These are phyloP conservation scores for Pezicula rhizophila DNA, from an alignment of 2,329 filamentous ascomycete genomes.

Conservation along the genomic window DNA sequence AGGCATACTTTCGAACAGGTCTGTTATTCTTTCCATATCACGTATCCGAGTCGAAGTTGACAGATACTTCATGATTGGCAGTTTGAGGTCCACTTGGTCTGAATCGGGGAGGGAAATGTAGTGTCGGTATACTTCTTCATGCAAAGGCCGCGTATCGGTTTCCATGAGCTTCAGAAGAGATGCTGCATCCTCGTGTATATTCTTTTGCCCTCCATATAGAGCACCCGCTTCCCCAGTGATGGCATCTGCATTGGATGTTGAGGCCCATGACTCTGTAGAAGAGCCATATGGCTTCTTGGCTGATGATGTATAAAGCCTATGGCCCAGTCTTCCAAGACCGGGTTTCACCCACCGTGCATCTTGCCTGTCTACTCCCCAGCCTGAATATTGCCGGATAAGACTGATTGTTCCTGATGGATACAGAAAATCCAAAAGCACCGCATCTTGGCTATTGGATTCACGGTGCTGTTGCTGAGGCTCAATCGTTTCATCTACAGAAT, in stretches of 20 bases:
- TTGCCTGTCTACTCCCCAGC: constrained; percentile 19
- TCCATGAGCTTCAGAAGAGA: constrained; percentile 12
- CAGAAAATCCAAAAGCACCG: constrained; percentile 32
- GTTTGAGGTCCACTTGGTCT: constrained; percentile 16
- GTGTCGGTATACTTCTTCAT: constrained; percentile 36
- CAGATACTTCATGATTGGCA: constrained; percentile 30
- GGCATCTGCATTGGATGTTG: neutral
- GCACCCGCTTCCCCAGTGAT: neutral
- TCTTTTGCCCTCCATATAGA: neutral
- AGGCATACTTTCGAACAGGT: constrained; percentile 35
- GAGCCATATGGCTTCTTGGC: constrained; percentile 10
- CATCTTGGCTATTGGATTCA: constrained; percentile 7
- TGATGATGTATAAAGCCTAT: constrained; percentile 29
- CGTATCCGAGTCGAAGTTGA: constrained; percentile 29
- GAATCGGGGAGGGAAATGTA: constrained; percentile 23
- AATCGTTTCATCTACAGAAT: constrained; percentile 8
- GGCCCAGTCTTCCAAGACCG: constrained; percentile 16
- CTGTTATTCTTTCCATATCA: constrained; percentile 35
- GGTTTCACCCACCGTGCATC: constrained; percentile 13
- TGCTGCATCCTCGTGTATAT: neutral
- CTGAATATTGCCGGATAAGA: constrained; percentile 27
- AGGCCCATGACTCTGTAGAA: neutral
- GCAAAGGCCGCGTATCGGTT: constrained; percentile 15
- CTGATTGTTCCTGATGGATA: constrained; percentile 33
- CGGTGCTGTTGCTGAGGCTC: constrained; percentile 7